These are phyloP conservation scores for Solanum peruvianum DNA, from an alignment of 257 asterid species.

Conservation along the genomic window DNA sequence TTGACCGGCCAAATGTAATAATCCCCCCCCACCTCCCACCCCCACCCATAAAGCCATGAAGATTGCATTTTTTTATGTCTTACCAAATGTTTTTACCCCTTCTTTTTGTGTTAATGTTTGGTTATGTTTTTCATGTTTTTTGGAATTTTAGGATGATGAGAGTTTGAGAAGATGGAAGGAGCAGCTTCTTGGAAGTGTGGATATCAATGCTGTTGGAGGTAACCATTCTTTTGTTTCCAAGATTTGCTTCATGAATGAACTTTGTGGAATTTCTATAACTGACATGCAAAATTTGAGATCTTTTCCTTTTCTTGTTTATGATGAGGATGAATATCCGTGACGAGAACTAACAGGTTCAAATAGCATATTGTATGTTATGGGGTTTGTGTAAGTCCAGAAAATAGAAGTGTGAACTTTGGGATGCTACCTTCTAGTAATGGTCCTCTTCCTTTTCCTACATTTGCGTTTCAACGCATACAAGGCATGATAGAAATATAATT, in stretches of 20 bases:
- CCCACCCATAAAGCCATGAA: neutral
- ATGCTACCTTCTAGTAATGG: neutral
- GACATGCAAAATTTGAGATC: neutral
- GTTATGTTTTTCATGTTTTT: neutral
- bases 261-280: neutral
- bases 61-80: neutral
- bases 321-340: neutral
- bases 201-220: slow-evolving; percentile 46
- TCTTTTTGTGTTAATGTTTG: neutral
- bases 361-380: neutral
- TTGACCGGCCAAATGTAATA: neutral
- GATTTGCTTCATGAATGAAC: neutral
- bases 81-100: neutral
- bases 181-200: slow-evolving; percentile 64
- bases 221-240: neutral
- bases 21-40: neutral
- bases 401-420: neutral
- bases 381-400: neutral
- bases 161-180: slow-evolving; percentile 72
- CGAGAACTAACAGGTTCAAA: neutral
- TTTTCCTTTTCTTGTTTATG: neutral
- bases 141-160: slow-evolving; percentile 46
- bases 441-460: neutral
- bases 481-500: neutral
- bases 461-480: neutral